Conservation (phyloP, 352 stramenopile genomes). For the Pythium dissotocum region DNA sequence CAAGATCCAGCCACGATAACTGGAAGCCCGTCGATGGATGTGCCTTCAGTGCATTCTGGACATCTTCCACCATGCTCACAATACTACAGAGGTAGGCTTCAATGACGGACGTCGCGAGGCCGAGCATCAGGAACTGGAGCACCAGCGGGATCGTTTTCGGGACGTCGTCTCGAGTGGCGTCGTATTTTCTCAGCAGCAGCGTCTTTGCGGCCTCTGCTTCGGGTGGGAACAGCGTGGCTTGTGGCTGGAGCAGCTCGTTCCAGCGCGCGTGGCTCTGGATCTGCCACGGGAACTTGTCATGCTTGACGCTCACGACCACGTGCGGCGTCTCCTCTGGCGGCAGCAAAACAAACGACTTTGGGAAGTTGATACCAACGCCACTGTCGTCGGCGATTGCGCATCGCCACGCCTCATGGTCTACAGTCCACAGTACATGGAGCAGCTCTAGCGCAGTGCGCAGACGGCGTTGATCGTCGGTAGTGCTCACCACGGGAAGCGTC, state of each 20-base stretch:
- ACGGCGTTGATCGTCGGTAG: not conserved
- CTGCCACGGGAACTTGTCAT: slow-evolving; percentile 25
- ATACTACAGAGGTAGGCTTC: slow-evolving; percentile 12
- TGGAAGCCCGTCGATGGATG: not conserved
- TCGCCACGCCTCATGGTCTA: slow-evolving; percentile 16
- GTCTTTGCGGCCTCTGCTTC: not conserved
- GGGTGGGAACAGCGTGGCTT: not conserved
- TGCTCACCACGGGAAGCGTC: slow-evolving; percentile 18
- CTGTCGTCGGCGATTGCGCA: not conserved
- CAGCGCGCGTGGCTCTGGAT: slow-evolving; percentile 8
- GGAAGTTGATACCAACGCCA: not conserved
- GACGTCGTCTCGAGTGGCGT: not conserved
- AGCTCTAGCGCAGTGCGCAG: slow-evolving; percentile 13
- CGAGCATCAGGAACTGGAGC: slow-evolving; percentile 23
- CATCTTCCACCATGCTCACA: slow-evolving; percentile 8
- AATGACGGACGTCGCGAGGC: slow-evolving; percentile 10
- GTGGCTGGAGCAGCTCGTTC: slow-evolving; percentile 8
- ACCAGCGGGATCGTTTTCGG: slow-evolving; percentile 5
- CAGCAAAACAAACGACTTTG: not conserved
- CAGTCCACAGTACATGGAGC: slow-evolving; percentile 17
- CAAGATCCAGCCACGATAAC: slow-evolving; percentile 8
- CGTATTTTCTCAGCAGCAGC: slow-evolving; percentile 4
- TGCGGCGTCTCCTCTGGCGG: not conserved
- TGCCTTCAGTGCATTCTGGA: not conserved
- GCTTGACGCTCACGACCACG: slow-evolving; percentile 18